phyloP scores from a whole-genome alignment of 129 eudicot genomes.

The Centrapalus pauciflorus region DNA sequence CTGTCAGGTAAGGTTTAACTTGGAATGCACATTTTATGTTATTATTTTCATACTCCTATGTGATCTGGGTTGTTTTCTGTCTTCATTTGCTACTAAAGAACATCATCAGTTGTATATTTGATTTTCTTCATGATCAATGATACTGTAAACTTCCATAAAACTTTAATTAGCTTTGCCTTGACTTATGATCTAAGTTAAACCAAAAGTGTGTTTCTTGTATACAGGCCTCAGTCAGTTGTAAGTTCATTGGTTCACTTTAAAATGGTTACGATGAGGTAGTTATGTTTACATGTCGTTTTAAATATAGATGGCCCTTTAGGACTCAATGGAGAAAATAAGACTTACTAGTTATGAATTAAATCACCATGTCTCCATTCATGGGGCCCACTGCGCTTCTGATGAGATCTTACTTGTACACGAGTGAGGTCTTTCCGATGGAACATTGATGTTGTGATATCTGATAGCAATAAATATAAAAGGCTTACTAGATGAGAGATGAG shows the following conservation, averaged over 20 bases:
- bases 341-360: not conserved
- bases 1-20: slow-evolving; percentile 66
- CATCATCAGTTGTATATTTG: not conserved
- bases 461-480: not conserved
- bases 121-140: not conserved
- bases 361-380: not conserved
- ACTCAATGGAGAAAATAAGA: not conserved
- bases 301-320: no score
- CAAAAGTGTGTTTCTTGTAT: not conserved
- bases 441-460: not conserved
- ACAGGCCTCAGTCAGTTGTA: not conserved
- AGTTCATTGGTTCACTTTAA: not conserved
- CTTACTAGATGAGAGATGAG: not conserved
- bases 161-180: not conserved
- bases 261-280: not conserved
- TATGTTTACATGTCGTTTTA: no score
- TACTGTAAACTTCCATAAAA: not conserved
- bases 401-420: not conserved
- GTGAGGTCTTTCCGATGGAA: not conserved
- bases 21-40: not conserved
- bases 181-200: not conserved
- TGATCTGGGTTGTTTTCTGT: not conserved
- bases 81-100: not conserved
- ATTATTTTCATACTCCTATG: not conserved
- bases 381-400: not conserved